Base-by-base conservation (phyloP, 176 grass and related monocot species). In the Triticum monococcum region DNA sequence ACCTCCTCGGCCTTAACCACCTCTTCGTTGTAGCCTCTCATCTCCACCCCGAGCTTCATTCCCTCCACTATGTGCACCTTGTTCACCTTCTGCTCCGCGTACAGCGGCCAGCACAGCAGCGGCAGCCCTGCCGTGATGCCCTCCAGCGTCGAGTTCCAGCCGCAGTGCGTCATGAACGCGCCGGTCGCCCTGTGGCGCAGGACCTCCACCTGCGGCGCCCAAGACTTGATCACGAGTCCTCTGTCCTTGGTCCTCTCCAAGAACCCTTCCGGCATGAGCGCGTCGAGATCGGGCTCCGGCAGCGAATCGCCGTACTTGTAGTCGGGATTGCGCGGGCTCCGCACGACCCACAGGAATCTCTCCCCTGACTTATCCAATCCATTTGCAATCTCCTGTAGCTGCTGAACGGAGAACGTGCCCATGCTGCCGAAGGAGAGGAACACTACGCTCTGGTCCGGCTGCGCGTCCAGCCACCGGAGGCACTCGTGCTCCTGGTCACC, bases 371-470 rank as follows among this genome's bases (percentile, higher is more conserved):
- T 90, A 22, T 91, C 88, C 9, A 95, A 24, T 3, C 93, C 93
- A 0, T 45, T 9, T 2, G 93, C 91, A 22, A 89, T 91, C 79
- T 95, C 86, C 36, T 78, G 30, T 1, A 95, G 64, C 87, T 95
- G 91, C 83, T 81, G 12, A 43, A 11, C 81, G 22, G 79, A 2
- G 80, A 92, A 87, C 12, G 57, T 63, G 3, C 93, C 93, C 75
- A 91, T 11, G 66, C 94, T 96, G 8, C 94, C 87, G 22, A 96
- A 96, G 18, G 72, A 88, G 57, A 96, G 91, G 88, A 91, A 93
- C 60, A 91, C 61, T 0, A 96, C 81, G 48, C 87, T 96, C 14
- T 43, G 62, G 22, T 87, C 84, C 9, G 94, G 91, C 26, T 93
- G 91, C 56, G 28, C 38, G 83, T 96, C 94, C 5, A 93, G 84